Evolutionary conservation across 129 eudicot species (phyloP).

Genomic region (Deinandra increscens): DNA sequence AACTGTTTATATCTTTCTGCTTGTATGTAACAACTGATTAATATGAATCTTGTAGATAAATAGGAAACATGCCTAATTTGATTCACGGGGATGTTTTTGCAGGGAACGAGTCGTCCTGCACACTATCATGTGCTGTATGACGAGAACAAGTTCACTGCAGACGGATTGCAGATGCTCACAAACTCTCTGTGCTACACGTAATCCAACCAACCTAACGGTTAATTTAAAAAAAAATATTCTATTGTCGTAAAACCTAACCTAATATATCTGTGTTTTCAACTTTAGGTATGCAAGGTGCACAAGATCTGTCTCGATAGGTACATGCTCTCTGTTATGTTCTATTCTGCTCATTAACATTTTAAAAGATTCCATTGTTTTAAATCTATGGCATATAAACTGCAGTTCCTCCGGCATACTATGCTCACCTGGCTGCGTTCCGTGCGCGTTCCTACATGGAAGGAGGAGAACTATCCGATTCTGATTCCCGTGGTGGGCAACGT

Average conservation of each 20-base stretch:
- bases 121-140: slow-evolving; percentile 84
- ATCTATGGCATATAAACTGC: slow-evolving; percentile 7
- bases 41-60: neutral
- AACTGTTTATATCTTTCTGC: neutral
- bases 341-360: neutral
- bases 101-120: slow-evolving; percentile 85
- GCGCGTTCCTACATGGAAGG: slow-evolving; percentile 71
- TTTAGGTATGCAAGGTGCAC: slow-evolving; percentile 81
- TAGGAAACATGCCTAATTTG: neutral
- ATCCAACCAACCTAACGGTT: neutral
- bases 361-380: neutral
- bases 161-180: slow-evolving; percentile 57
- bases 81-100: neutral
- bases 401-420: slow-evolving; percentile 86
- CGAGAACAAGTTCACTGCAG: slow-evolving; percentile 70
- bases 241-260: neutral
- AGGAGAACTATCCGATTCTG: slow-evolving; percentile 39
- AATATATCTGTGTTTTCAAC: neutral
- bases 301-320: slow-evolving; percentile 81
- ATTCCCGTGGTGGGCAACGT: slow-evolving; percentile 31
- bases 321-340: neutral
- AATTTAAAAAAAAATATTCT: neutral
- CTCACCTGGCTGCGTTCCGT: slow-evolving; percentile 73
- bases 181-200: slow-evolving; percentile 77
- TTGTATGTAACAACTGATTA: neutral